Evolutionary conservation across 2,329 filamentous ascomycete genomes (phyloP), one percentile per base, ranked within the genome.

Genomic region (Colletotrichum lini): DNA sequence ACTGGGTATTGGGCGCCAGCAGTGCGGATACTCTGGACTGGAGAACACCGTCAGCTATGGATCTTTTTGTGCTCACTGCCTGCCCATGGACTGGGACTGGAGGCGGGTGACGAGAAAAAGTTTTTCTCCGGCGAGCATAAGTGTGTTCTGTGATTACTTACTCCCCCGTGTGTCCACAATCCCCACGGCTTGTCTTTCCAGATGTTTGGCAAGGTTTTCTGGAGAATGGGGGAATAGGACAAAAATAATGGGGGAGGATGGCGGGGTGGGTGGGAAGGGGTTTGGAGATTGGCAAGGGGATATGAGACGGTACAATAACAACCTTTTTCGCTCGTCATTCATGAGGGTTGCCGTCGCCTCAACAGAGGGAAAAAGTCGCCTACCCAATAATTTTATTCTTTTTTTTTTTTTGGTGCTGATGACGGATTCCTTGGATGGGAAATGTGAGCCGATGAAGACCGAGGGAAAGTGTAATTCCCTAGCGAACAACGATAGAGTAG

Each of bases 161-260:
- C 45, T 30, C 35, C 47, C 21, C 13, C 26, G 26, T 30, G 1
- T 30, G 35, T 15, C 23, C 18, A 6, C 49, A 35, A 57, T 64
- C 66, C 66, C 61, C 58, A 40, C 61, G 61, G 65, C 61, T 69
- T 61, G 62, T 38, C 47, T 23, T 52, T 52, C 66, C 66, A 42
- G 26, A 18, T 52, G 30, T 40, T 44, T 45, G 61, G 30, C 66
- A 65, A 69, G 66, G 66, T 69, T 69, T 69, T 69, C 66, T 59
- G 66, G 65, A 64, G 65, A 68, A 67, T 35, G 26, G 49, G 66
- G 53, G 53, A 38, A 67, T 53, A 58, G 52, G 45, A 65, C 59
- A 30, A 30, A 30, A 30, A 30, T 5, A 6, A 30, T 6, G 26
- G 66, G 66, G 59, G 66, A 69, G 18, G 53, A 38, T 38, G 56